Percentiles rank a stretch among this genome's conserved stretches.
These are phyloP conservation scores for Cicer pinnatifidum DNA, from an alignment of 306 rosid genomes.

Conservation along the genomic window DNA sequence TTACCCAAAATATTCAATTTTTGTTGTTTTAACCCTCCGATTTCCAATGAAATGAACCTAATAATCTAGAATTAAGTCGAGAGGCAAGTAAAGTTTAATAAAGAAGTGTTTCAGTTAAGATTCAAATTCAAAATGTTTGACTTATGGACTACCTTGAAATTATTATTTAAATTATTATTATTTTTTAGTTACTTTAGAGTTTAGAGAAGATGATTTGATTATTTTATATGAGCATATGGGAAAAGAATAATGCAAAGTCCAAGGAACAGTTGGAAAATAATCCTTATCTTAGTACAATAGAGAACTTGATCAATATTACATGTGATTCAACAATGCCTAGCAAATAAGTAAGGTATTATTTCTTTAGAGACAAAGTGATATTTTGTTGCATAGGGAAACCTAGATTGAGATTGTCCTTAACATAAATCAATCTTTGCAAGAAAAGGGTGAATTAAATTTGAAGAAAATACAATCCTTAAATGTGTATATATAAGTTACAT, in stretches of 20 bases:
- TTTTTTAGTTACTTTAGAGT: too few species aligned
- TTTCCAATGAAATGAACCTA: too few species aligned
- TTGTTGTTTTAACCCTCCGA: too few species aligned
- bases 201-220: too few species aligned
- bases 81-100: too few species aligned
- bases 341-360: conserved; percentile 39
- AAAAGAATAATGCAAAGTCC: conserved; percentile 34
- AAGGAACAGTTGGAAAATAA: conserved; percentile 13
- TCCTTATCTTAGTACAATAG: conserved; percentile 21
- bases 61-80: too few species aligned
- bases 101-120: too few species aligned
- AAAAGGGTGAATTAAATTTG: conserved; percentile 37
- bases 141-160: too few species aligned
- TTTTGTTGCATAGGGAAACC: conserved; percentile 35
- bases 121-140: too few species aligned
- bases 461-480: conserved; percentile 38
- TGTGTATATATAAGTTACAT: conserved; percentile 33
- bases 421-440: conserved; percentile 43
- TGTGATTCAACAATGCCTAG: conserved; percentile 10
- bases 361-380: conserved; percentile 24
- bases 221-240: too few species aligned
- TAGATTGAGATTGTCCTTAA: background rate
- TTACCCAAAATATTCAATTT: background rate
- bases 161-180: too few species aligned
- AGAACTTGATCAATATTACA: conserved; percentile 29